Percentiles rank a stretch among this genome's conserved stretches.
These are phyloP conservation scores for Hibiscus syriacus DNA, from an alignment of 345 rosid species.

Conservation along the genomic window DNA sequence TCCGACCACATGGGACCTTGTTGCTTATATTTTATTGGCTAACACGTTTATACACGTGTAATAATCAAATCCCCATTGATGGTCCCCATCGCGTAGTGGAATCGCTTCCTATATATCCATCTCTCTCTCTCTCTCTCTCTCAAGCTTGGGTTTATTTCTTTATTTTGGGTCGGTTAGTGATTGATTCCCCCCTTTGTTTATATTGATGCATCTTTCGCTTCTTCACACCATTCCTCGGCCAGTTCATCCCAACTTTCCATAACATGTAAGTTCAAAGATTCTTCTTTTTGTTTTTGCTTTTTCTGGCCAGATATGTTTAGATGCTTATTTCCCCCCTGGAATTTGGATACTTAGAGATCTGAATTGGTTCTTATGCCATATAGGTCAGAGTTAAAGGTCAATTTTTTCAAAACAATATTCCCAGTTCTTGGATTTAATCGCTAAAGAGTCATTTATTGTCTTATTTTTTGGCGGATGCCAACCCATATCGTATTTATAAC, in stretches of 20 bases:
- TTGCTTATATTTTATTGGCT: not conserved
- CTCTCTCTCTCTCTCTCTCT: too few species aligned
- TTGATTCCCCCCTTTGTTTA: not conserved
- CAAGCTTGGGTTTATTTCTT: not conserved
- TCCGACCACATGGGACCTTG: not conserved
- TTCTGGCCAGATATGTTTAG: not conserved
- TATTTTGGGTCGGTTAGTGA: not conserved
- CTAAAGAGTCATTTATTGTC: not conserved
- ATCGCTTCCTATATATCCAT: not conserved
- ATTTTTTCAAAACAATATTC: not conserved
- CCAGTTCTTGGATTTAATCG: not conserved
- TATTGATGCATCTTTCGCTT: not conserved
- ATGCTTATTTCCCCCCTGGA: not conserved
- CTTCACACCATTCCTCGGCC: not conserved
- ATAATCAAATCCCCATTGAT: not conserved
- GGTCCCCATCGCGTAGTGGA: not conserved
- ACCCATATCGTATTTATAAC: not conserved
- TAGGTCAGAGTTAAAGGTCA: not conserved
- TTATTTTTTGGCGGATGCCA: not conserved
- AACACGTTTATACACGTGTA: not conserved
- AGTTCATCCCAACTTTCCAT: not conserved
- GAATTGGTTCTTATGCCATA: constrained; percentile 1
- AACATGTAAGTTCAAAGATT: not conserved
- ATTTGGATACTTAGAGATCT: constrained; percentile 6
- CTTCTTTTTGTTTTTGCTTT: not conserved